These are phyloP conservation scores for Boletus patriciae DNA, from an alignment of 768 basidiomycete species.

Conservation along the genomic window DNA sequence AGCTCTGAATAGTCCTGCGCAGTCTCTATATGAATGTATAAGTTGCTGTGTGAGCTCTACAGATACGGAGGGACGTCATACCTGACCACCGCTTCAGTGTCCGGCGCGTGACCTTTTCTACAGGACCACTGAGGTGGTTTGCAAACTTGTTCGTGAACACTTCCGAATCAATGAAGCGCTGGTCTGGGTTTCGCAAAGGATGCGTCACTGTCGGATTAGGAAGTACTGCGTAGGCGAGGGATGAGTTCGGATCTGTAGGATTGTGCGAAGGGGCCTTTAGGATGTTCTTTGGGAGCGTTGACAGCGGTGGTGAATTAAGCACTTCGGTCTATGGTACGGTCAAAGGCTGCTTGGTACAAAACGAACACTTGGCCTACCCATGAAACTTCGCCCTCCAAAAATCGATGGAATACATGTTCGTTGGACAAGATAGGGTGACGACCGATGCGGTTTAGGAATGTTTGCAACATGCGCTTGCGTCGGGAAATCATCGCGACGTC, in stretches of 20 bases:
- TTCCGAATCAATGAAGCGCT: constrained; percentile 94
- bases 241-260: constrained; percentile 76
- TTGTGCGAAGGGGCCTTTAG: constrained; percentile 94
- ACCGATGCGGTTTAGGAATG: constrained; percentile 87
- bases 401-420: constrained; percentile 94
- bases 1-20: constrained; percentile 88
- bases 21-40: constrained; percentile 49
- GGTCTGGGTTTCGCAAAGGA: constrained; percentile 89
- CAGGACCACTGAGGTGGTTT: constrained; percentile 82
- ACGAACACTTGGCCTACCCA: constrained; percentile 61
- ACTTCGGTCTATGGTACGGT: constrained; percentile 71
- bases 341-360: neutral
- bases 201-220: constrained; percentile 89
- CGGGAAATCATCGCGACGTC: constrained; percentile 89
- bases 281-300: constrained; percentile 90
- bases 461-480: constrained; percentile 92
- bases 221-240: constrained; percentile 76
- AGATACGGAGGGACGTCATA: constrained; percentile 34
- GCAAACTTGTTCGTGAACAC: constrained; percentile 95
- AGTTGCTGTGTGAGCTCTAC: constrained; percentile 3
- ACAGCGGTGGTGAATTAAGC: constrained; percentile 87
- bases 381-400: constrained; percentile 92
- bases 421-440: constrained; percentile 94
- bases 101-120: constrained; percentile 96
- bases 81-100: constrained; percentile 95